Evolutionary conservation across 768 basidiomycete species (phyloP).

Genomic region (Lanmaoa rubissima): DNA sequence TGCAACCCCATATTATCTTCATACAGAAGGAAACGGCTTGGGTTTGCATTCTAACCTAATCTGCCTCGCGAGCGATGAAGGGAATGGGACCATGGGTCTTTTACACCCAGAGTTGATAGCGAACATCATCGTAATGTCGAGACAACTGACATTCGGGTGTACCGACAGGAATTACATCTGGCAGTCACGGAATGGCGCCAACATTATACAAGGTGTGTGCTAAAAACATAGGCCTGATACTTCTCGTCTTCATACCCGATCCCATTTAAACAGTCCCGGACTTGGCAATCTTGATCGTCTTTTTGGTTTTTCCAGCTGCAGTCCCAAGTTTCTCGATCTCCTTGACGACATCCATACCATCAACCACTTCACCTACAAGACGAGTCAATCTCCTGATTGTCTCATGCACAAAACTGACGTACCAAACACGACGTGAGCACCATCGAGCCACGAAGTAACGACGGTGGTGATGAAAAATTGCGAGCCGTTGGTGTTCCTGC

Average conservation of each 20-base stretch:
- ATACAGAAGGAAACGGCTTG: too few relatives aligned
- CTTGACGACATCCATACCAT: background rate
- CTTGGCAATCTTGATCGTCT: background rate
- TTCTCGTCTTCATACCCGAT: background rate
- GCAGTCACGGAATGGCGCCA: background rate
- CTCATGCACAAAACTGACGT: constrained; percentile 1
- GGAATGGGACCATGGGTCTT: too few relatives aligned
- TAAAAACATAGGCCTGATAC: background rate
- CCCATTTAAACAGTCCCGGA: background rate
- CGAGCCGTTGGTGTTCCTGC: constrained; percentile 59
- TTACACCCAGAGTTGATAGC: too few relatives aligned
- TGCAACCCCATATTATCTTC: too few relatives aligned
- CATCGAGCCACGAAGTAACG: constrained; percentile 76
- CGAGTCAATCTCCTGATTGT: background rate
- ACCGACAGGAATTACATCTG: background rate
- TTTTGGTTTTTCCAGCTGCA: accelerated
- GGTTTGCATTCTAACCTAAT: too few relatives aligned
- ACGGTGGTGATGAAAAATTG: constrained; percentile 92
- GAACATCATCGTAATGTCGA: too few relatives aligned
- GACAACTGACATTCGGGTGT: background rate
- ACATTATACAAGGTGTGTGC: background rate
- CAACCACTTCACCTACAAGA: constrained; percentile 8
- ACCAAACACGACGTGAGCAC: constrained; percentile 78
- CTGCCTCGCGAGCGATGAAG: too few relatives aligned
- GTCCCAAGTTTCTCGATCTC: background rate